phyloP scores from a whole-genome alignment of 2,329 filamentous ascomycete species.

The Penicillium psychrosexuale region DNA sequence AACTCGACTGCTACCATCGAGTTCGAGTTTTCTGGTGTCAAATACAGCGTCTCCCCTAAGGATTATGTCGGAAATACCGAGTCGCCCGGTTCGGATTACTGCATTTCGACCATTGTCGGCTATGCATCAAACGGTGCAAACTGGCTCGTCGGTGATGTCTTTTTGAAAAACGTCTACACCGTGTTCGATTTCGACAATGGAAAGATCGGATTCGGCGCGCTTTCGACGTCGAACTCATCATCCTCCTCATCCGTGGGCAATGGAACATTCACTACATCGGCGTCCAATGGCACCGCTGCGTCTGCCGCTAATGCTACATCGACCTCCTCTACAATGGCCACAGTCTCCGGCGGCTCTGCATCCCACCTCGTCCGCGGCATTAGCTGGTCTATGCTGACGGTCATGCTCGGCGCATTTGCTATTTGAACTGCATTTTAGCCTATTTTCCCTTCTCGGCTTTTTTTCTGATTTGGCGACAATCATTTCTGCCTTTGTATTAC shows the following conservation, averaged over 20 bases:
- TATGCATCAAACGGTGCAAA: slow-evolving; percentile 60
- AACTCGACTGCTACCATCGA: slow-evolving; percentile 59
- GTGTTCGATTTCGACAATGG: slow-evolving; percentile 72
- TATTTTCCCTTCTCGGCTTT: background rate
- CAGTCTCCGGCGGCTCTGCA: slow-evolving; percentile 10
- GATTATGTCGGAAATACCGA: slow-evolving; percentile 62
- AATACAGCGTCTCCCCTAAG: slow-evolving; percentile 63
- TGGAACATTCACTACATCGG: slow-evolving; percentile 14
- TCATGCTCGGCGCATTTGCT: slow-evolving; percentile 11
- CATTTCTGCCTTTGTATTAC: slow-evolving; percentile 1
- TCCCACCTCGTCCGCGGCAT: slow-evolving; percentile 12
- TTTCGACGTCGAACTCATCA: background rate
- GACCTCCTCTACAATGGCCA: slow-evolving; percentile 6
- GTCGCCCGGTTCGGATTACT: slow-evolving; percentile 30
- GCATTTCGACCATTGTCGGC: slow-evolving; percentile 71
- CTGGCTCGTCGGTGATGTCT: slow-evolving; percentile 83
- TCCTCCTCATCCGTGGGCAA: slow-evolving; percentile 7
- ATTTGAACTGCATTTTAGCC: slow-evolving; percentile 9
- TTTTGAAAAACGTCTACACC: slow-evolving; percentile 84
- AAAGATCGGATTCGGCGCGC: slow-evolving; percentile 38
- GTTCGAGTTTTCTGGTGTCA: slow-evolving; percentile 65
- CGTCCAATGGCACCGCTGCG: slow-evolving; percentile 10
- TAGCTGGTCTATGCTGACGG: slow-evolving; percentile 17
- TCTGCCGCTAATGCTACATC: slow-evolving; percentile 3
- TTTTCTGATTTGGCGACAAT: slow-evolving; percentile 1